These are phyloP conservation scores for Cyberlindnera saturnus DNA, from an alignment of 805 yeast species.

Conservation along the genomic window DNA sequence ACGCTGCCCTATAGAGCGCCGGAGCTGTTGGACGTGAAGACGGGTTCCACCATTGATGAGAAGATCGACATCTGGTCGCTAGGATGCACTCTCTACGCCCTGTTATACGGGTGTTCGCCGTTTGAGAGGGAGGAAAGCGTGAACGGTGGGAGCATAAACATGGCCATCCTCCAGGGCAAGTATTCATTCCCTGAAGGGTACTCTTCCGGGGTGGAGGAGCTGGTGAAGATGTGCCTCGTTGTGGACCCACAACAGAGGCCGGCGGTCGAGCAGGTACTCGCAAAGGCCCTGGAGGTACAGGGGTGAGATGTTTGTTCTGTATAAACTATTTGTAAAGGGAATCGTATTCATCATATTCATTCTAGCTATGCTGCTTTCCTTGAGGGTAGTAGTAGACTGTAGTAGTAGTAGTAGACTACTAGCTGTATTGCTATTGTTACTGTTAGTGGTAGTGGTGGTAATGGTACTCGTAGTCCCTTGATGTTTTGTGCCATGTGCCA, in stretches of 20 bases:
- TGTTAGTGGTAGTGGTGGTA: too few species aligned
- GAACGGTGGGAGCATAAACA: slow-evolving; percentile 72
- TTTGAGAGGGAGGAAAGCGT: slow-evolving; percentile 78
- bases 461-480: too few species aligned
- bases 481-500: too few species aligned
- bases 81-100: slow-evolving; percentile 76
- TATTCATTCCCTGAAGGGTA: slow-evolving; percentile 38
- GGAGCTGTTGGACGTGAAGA: slow-evolving; percentile 72
- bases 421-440: too few species aligned
- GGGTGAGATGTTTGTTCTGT: background rate
- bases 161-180: slow-evolving; percentile 62
- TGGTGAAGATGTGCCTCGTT: slow-evolving; percentile 56
- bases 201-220: slow-evolving; percentile 45
- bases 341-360: too few species aligned
- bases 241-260: slow-evolving; percentile 63
- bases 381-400: too few species aligned
- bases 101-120: slow-evolving; percentile 78
- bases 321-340: background rate
- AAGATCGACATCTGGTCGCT: slow-evolving; percentile 86
- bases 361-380: too few species aligned
- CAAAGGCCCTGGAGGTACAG: slow-evolving; percentile 39
- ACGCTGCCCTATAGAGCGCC: slow-evolving; percentile 89
- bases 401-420: too few species aligned
- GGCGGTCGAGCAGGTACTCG: slow-evolving; percentile 49
- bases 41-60: slow-evolving; percentile 61